A percentile compares a stretch with the other conserved stretches of the same genome.
These are phyloP conservation scores for Laburnicola sp. DNA, from an alignment of 2,329 filamentous ascomycete genomes.

Conservation along the genomic window DNA sequence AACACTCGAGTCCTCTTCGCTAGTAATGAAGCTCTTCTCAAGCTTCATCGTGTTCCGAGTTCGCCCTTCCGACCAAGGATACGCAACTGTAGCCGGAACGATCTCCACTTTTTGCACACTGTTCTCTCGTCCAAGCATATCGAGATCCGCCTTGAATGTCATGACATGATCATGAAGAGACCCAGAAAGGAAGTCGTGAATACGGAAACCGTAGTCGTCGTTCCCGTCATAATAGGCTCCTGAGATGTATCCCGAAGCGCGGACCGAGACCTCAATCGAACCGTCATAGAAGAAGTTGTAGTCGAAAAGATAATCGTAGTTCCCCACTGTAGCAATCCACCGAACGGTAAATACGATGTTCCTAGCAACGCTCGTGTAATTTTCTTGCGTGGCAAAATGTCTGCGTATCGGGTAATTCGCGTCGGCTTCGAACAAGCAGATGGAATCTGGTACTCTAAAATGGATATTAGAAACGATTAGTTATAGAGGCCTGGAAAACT, in stretches of 20 bases:
- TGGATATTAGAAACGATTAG: no score
- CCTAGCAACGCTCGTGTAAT: slow-evolving; percentile 33
- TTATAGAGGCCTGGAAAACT: no score
- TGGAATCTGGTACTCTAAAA: slow-evolving; percentile 51
- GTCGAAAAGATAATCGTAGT: slow-evolving; percentile 34
- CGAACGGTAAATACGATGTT: slow-evolving; percentile 50
- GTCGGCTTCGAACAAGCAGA: slow-evolving; percentile 50
- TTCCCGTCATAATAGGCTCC: slow-evolving; percentile 29
- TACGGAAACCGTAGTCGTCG: slow-evolving; percentile 44
- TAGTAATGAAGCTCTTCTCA: slow-evolving; percentile 45
- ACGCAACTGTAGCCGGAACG: slow-evolving; percentile 49
- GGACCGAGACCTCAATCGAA: slow-evolving; percentile 25
- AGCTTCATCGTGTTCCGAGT: slow-evolving; percentile 58
- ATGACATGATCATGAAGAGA: slow-evolving; percentile 46
- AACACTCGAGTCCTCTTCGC: slow-evolving; percentile 44
- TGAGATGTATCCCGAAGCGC: slow-evolving; percentile 36
- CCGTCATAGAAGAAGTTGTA: slow-evolving; percentile 36
- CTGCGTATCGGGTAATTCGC: slow-evolving; percentile 36
- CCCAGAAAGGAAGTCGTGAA: slow-evolving; percentile 43
- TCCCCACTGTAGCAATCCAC: slow-evolving; percentile 54
- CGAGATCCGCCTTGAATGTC: slow-evolving; percentile 48
- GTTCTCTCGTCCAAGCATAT: slow-evolving; percentile 43
- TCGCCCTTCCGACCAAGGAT: slow-evolving; percentile 55
- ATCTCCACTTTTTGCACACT: slow-evolving; percentile 39
- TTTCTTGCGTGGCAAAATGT: slow-evolving; percentile 22